Base-by-base conservation (phyloP, 73 alveolate genomes). In the Paramecium sexaurelia region DNA sequence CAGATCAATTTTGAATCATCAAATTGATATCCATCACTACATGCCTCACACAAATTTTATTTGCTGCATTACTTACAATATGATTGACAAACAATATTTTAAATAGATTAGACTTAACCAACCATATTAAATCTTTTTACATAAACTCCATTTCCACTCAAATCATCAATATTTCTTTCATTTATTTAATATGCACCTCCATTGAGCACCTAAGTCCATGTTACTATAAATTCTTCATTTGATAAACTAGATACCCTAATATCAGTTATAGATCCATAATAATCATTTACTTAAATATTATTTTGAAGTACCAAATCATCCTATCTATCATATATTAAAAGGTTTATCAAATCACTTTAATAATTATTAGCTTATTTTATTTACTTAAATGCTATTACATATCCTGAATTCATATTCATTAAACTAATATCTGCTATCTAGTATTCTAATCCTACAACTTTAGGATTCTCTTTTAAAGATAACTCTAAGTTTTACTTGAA, bases 1-100 rank as follows among this genome's bases (percentile, higher is more conserved):
- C 83, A 61, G 1, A 61, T 26, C 11, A 32, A 61, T 6, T 61
- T 29, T 24, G 9, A 6, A 26, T 61, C 11, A 61, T 61, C 83
- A 61, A 61, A 61, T 9, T 61, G 8, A 26, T 61, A 61, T 1
- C 83, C 83, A 11, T 26, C 43, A 24, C 11, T 26, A 32, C 83
- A 61, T 29, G 83, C 39, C 7, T 61, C 83, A 61, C 83, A 61
- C 7, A 61, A 61, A 24, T 61, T 61, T 6, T 5, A 26, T 61
- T 61, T 61, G 3, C 83, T 61, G 43, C 83, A 61, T 61, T 61
- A 61, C 11, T 61, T 61, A 61, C 83, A 61, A 61, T 61, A 29
- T 11, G 9, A 26, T 61, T 61, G 11, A 13, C 83, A 61, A 22
- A 61, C 83, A 0, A 61, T 24, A 24, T 32, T 61, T 29, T 29